Conservation (phyloP, 2,329 filamentous ascomycete genomes). For the Keithomyces neogunnii region DNA sequence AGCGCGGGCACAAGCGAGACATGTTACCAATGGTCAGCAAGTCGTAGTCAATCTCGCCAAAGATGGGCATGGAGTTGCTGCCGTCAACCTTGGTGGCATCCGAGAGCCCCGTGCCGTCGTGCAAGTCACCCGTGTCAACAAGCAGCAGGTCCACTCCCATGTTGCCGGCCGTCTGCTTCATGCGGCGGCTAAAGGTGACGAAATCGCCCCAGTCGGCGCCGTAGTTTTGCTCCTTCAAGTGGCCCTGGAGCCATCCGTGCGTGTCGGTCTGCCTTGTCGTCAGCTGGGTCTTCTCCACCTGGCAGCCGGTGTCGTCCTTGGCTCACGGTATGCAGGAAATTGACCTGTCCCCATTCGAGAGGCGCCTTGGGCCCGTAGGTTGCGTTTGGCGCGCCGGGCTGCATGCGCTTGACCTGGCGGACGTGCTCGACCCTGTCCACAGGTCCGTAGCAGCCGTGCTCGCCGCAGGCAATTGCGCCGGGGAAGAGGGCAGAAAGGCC, state of each 20-base stretch:
- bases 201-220: conserved; percentile 61
- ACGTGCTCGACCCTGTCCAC: conserved; percentile 33
- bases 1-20: background rate
- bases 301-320: background rate
- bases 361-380: conserved; percentile 32
- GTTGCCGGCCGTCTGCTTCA: conserved; percentile 48
- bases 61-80: conserved; percentile 38
- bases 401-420: conserved; percentile 39
- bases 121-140: conserved; percentile 57
- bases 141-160: conserved; percentile 52
- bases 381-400: conserved; percentile 35
- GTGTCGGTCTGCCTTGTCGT: conserved; percentile 38
- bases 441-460: conserved; percentile 30
- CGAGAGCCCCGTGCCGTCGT: conserved; percentile 55
- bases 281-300: background rate
- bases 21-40: conserved; percentile 29
- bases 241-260: conserved; percentile 52
- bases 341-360: conserved; percentile 55
- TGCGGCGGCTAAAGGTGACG: conserved; percentile 49
- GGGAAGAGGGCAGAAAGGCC: conserved; percentile 10
- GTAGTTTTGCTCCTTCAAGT: conserved; percentile 54
- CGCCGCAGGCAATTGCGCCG: conserved; percentile 25
- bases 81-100: conserved; percentile 53
- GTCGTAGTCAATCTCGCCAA: conserved; percentile 33
- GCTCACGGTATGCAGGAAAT: conserved; percentile 47